Evolutionary conservation across 2,329 filamentous ascomycete species (phyloP).

Genomic region (Pseudonectria buxi): DNA sequence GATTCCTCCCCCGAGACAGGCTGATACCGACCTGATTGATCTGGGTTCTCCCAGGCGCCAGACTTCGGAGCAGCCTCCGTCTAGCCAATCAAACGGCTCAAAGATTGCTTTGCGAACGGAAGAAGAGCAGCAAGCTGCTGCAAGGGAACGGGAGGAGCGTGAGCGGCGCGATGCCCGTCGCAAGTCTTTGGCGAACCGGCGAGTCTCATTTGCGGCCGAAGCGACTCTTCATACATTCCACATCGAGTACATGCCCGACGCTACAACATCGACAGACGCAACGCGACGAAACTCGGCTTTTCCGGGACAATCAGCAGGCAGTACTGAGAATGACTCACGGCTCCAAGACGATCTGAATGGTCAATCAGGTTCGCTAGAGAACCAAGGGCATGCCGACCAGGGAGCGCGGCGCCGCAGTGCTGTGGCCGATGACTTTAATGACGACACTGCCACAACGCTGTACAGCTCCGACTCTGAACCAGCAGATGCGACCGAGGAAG

Average conservation of each 20-base stretch:
- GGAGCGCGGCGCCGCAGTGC: constrained; percentile 58
- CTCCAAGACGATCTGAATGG: constrained; percentile 56
- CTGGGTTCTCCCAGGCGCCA: constrained; percentile 9
- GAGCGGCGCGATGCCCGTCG: constrained; percentile 80
- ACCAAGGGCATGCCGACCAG: constrained; percentile 55
- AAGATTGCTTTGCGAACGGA: constrained; percentile 62
- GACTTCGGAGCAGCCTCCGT: constrained; percentile 9
- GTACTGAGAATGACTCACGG: constrained; percentile 50
- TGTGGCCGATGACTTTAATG: constrained; percentile 59
- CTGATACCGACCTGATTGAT: constrained; percentile 11
- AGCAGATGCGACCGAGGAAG: constrained; percentile 48
- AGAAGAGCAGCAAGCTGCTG: constrained; percentile 63
- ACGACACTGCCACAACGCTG: constrained; percentile 69
- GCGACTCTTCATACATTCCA: constrained; percentile 97
- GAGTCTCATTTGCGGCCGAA: constrained; percentile 95
- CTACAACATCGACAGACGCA: constrained; percentile 71
- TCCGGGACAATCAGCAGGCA: constrained; percentile 23
- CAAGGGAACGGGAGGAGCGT: constrained; percentile 61
- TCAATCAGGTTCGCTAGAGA: constrained; percentile 52
- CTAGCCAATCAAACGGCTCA: constrained; percentile 31
- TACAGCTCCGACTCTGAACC: constrained; percentile 62
- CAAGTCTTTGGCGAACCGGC: constrained; percentile 86
- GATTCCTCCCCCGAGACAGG: constrained; percentile 56
- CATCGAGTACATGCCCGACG: constrained; percentile 81
- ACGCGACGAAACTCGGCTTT: constrained; percentile 65